Evolutionary conservation across 148 eudicot species (phyloP).

Genomic region (Arctostaphylos glauca): DNA sequence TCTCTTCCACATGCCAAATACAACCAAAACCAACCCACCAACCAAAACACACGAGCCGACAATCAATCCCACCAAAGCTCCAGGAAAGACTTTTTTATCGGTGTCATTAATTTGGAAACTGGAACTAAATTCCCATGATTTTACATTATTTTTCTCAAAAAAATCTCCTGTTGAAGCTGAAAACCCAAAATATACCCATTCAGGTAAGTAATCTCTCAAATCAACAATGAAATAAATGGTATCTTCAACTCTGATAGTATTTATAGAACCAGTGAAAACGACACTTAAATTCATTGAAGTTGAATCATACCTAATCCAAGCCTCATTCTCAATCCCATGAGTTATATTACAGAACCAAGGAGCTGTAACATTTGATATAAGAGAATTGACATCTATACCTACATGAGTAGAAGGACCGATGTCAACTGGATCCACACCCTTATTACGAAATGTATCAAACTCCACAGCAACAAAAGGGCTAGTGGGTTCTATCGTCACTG

Average conservation of each 20-base stretch:
- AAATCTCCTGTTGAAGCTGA: neutral
- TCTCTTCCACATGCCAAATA: neutral
- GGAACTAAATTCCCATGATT: slow-evolving; percentile 22
- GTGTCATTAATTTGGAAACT: neutral
- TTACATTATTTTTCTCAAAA: neutral
- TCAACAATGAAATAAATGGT: neutral
- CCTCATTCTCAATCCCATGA: neutral
- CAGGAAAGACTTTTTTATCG: neutral
- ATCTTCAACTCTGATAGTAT: neutral
- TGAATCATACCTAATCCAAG: slow-evolving; percentile 3
- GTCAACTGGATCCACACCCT: neutral
- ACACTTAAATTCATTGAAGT: neutral
- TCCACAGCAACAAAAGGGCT: slow-evolving; percentile 28
- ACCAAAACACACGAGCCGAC: neutral
- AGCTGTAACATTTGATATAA: neutral
- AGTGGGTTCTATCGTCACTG: neutral
- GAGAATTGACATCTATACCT: slow-evolving; percentile 1
- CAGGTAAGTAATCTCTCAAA: slow-evolving; percentile 1
- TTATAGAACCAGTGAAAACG: neutral
- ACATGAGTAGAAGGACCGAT: neutral
- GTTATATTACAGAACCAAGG: neutral
- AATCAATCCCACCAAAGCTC: neutral
- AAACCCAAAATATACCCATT: neutral
- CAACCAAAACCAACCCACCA: neutral
- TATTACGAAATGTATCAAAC: neutral